A percentile compares a stretch with the other conserved stretches of the same genome.
These are phyloP conservation scores for Lactarius indigo DNA, from an alignment of 768 basidiomycete species.

Conservation along the genomic window DNA sequence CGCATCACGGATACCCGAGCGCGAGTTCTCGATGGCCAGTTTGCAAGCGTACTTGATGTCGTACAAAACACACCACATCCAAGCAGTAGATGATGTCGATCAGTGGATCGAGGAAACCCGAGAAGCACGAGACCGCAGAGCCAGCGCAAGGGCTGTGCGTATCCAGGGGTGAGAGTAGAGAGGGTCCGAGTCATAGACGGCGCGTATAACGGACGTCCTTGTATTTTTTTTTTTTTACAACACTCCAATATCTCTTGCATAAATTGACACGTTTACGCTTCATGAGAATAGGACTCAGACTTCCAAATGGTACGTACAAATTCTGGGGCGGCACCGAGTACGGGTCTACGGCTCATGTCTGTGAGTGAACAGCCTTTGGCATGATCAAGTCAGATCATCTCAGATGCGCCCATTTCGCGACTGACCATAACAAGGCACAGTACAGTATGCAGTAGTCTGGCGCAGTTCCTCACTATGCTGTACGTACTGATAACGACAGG, in stretches of 20 bases:
- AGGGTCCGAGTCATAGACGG: background rate
- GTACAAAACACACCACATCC: conserved; percentile 56
- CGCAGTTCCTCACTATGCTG: no score
- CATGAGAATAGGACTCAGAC: background rate
- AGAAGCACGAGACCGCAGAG: conserved; percentile 27
- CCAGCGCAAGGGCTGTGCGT: background rate
- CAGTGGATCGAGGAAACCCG: conserved; percentile 51
- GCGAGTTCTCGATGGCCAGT: conserved; percentile 40
- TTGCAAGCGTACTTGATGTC: conserved; percentile 64
- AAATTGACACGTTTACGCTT: background rate
- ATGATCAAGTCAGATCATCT: no score
- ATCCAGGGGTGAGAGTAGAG: background rate
- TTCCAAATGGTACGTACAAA: background rate
- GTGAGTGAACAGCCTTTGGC: no score
- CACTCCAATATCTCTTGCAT: background rate
- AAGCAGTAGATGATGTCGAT: conserved; percentile 45
- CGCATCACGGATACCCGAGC: conserved; percentile 48
- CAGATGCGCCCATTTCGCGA: no score
- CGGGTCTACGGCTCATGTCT: no score
- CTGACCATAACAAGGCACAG: no score
- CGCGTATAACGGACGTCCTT: background rate
- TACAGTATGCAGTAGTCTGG: no score
- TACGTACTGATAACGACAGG: no score
- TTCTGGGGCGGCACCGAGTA: no score
- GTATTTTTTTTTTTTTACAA: background rate